Evolutionary conservation across 73 alveolate genomes (phyloP), one percentile per base, ranked within the genome.

Genomic region (Paramecium primaurelia): DNA sequence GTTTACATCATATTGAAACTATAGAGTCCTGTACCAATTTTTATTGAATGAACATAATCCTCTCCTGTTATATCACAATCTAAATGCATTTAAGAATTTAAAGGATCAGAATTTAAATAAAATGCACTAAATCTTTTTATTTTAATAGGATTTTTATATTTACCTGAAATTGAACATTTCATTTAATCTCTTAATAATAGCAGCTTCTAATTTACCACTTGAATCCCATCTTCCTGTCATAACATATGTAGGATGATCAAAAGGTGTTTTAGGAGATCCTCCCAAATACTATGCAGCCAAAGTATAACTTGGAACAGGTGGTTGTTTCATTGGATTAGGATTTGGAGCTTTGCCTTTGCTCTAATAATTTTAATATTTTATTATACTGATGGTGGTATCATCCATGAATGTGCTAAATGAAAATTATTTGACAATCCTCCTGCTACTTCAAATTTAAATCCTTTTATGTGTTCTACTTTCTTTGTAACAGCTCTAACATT

Each of bases 191-290:
- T 73, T 89, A 8, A 89, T 71, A 22, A 71, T 44, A 69, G 92
- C 86, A 60, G 94, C 94, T 32, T 89, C 94, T 18, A 89, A 71
- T 32, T 71, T 89, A 14, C 94, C 94, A 28, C 73, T 89, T 10
- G 94, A 89, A 71, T 89, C 94, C 88, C 86, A 89, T 73, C 94
- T 89, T 18, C 92, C 94, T 45, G 94, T 71, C 92, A 89, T 77
- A 8, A 89, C 40, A 45, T 71, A 71, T 18, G 59, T 71, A 28
- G 94, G 94, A 22, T 83, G 51, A 64, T 77, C 73, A 73, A 40
- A 40, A 59, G 92, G 86, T 10, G 69, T 44, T 47, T n/a, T 44
- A 4, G 42, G 9, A 5, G 58, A 12, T n/a, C 94, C 94, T 45
- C 94, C 94, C n/a, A 89, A 77, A 30, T 44, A 89, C 73, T 89